Base-by-base conservation (phyloP, 345 rosid species). In the Sapria himalayana region DNA sequence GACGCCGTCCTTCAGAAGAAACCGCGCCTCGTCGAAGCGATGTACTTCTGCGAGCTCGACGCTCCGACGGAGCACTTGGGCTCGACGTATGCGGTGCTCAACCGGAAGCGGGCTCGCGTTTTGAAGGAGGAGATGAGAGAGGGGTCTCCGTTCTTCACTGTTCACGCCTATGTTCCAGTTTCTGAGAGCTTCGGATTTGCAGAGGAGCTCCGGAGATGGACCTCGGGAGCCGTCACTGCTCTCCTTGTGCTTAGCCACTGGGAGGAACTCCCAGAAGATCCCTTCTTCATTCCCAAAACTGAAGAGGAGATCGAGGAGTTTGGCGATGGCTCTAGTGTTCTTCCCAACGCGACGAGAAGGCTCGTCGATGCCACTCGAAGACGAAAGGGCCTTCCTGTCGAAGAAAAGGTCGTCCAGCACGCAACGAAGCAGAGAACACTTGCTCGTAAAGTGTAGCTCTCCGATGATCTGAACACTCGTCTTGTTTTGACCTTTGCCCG, bases 71-170 rank as follows among this genome's bases (percentile, higher is more conserved):
- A 76, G 43, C 61, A 64, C 51, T 63, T 86, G 46, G 89, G 94
- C 24, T 50, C 75, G 1, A 75, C 73, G 94, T 76, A 78, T 46
- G 92, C 73, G 0, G 94, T 86, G 49, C 77, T 81, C 37, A 60
- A 68, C 45, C 61, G 79, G 52, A 81, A 75, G 56, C 64, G 92
- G 51, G 97, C 97, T 4, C 58, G 53, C 19, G 60, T 86, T n/a
- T 57, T 81, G 37, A 86, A 81, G 57, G 97, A 86, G 62, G 94
- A 78, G 61, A 86, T 81, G 97, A 78, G 73, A 50, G 94, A 81
- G 60, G 80, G 97, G 10, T 81, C 89, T 25, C 55, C 81, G 1
- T 54, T 78, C 24, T 86, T 86, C 51, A 73, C 79, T 0, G 79
- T 81, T 39, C 81, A 81, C 17, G 74, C 89, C 1, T 78, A 86